Conservation (phyloP, 129 eudicot species). For the Mikania micrantha region DNA sequence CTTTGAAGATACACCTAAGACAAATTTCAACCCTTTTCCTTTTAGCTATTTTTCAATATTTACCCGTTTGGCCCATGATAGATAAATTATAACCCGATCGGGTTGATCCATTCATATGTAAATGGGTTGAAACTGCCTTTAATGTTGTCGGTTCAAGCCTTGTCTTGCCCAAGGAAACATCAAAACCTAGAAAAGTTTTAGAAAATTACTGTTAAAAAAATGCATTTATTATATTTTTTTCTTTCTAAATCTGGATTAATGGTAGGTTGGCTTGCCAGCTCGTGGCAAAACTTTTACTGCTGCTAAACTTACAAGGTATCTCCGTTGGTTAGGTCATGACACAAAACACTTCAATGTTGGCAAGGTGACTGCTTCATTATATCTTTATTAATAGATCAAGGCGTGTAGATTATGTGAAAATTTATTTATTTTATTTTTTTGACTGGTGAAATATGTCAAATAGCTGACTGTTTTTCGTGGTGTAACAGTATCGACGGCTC, state of each 20-base stretch:
- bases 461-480: slow-evolving; percentile 18
- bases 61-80: not conserved
- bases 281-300: slow-evolving; percentile 99
- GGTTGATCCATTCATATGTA: not conserved
- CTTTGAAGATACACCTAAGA: not conserved
- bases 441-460: too few relatives aligned
- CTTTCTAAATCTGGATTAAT: slow-evolving; percentile 4
- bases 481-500: slow-evolving; percentile 84
- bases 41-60: not conserved
- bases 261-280: slow-evolving; percentile 98
- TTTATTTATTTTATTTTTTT: too few relatives aligned
- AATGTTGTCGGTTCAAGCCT: not conserved
- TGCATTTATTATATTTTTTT: too few relatives aligned
- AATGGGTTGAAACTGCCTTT: not conserved
- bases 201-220: too few relatives aligned
- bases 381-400: not conserved
- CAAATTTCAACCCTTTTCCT: not conserved
- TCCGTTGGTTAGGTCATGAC: slow-evolving; percentile 99
- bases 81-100: not conserved
- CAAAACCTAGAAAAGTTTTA: too few relatives aligned
- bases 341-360: slow-evolving; percentile 99
- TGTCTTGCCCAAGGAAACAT: too few relatives aligned
- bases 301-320: slow-evolving; percentile 95
- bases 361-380: slow-evolving; percentile 46
- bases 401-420: slow-evolving; percentile 10